A percentile compares a stretch with the other conserved stretches of the same genome.
Evolutionary conservation across 2,329 filamentous ascomycete species (phyloP).

Genomic region (Chaetomiaceae sp.): DNA sequence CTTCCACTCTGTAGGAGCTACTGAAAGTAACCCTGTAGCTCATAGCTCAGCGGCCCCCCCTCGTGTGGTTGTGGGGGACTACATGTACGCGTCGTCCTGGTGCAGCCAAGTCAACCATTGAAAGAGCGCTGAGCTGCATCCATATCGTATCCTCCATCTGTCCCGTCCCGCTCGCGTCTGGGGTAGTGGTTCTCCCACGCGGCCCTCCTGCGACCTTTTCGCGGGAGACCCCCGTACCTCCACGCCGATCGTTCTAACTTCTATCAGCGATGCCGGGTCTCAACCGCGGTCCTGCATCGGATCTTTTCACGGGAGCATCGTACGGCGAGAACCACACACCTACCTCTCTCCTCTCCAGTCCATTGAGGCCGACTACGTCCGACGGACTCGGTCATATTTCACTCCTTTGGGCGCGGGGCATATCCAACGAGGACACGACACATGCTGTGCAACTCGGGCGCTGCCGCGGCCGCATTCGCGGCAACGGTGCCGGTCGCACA

Average conservation of each 20-base stretch:
- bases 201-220: not conserved
- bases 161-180: not conserved
- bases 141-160: not conserved
- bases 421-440: constrained; percentile 4
- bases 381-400: not conserved
- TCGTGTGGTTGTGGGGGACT: no score
- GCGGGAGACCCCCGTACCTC: not conserved
- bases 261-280: not conserved
- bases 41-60: no score
- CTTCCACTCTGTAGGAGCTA: no score
- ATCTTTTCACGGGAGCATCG: not conserved
- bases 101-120: no score
- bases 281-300: no score
- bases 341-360: not conserved
- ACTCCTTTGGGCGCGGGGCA: not conserved
- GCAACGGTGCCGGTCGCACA: constrained; percentile 5
- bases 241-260: not conserved
- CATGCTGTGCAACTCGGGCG: constrained; percentile 18
- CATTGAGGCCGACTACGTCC: not conserved
- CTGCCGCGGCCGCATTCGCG: constrained; percentile 14
- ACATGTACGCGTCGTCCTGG: no score
- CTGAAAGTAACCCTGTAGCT: no score
- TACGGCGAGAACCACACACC: not conserved
- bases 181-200: not conserved
- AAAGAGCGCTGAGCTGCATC: no score